Evolutionary conservation across 108 stramenopile genomes (phyloP).

Genomic region (Aureococcus anophagefferens): DNA sequence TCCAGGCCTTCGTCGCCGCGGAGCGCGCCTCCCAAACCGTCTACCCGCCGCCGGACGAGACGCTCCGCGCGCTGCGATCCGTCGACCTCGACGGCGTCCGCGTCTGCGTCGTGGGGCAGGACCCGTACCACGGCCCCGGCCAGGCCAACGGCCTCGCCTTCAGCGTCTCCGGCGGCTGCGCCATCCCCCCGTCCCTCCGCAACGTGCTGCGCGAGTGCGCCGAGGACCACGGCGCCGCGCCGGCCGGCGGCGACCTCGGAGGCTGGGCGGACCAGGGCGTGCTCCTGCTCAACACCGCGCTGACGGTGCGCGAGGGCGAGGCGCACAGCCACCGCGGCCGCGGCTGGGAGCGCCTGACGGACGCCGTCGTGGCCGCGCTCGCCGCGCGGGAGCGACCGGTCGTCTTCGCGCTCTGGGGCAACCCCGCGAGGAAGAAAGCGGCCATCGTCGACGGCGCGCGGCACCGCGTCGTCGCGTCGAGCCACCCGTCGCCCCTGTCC

Average conservation of each 20-base stretch:
- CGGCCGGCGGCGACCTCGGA: neutral
- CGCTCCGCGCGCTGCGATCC: too few species aligned
- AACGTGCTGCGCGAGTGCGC: slow-evolving; percentile 84
- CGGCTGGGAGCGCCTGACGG: slow-evolving; percentile 98
- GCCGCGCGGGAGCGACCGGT: slow-evolving; percentile 46
- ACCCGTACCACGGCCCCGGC: slow-evolving; percentile 64
- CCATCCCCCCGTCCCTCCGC: slow-evolving; percentile 74
- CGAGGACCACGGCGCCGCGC: slow-evolving; percentile 21
- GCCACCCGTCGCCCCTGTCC: slow-evolving; percentile 81
- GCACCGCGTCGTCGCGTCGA: slow-evolving; percentile 60
- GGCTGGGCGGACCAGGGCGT: slow-evolving; percentile 67
- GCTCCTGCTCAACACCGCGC: slow-evolving; percentile 82
- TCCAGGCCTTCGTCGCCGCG: too few species aligned
- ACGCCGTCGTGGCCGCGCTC: slow-evolving; percentile 65
- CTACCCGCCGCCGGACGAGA: too few species aligned
- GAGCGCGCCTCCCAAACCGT: too few species aligned
- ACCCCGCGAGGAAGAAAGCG: slow-evolving; percentile 68
- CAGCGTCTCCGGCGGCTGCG: slow-evolving; percentile 45
- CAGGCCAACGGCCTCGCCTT: slow-evolving; percentile 52
- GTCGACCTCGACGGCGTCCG: neutral
- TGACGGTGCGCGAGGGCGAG: slow-evolving; percentile 75
- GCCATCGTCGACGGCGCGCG: slow-evolving; percentile 4
- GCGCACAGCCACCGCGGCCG: slow-evolving; percentile 76
- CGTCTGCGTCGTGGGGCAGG: slow-evolving; percentile 72
- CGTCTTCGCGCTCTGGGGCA: slow-evolving; percentile 95